phyloP scores from a whole-genome alignment of 768 basidiomycete species.

The Atractiella rhizophila region DNA sequence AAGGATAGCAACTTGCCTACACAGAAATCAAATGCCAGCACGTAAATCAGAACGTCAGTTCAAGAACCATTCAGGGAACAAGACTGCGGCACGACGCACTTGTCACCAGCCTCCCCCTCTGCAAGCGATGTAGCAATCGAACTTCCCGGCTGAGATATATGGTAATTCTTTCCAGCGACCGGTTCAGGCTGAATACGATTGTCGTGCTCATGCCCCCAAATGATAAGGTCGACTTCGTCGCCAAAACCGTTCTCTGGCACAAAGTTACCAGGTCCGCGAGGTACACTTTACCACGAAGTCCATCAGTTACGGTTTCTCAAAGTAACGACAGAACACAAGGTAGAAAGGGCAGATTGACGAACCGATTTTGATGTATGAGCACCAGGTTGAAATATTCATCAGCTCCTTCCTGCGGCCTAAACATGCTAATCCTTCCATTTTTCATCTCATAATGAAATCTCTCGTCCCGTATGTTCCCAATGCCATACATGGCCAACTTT shows the following conservation, averaged over 20 bases:
- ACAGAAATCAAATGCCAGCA: not conserved
- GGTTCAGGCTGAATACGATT: slow-evolving; percentile 73
- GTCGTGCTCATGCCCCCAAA: slow-evolving; percentile 99
- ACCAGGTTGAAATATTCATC: slow-evolving; percentile 87
- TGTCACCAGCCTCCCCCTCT: slow-evolving; percentile 73
- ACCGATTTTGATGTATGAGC: slow-evolving; percentile 90
- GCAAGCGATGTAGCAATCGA: slow-evolving; percentile 82
- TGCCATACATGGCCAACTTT: slow-evolving; percentile 69
- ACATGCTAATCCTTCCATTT: slow-evolving; percentile 86
- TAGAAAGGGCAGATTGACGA: slow-evolving; percentile 10
- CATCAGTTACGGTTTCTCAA: not conserved
- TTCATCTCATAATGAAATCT: slow-evolving; percentile 89
- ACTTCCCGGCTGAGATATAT: slow-evolving; percentile 80
- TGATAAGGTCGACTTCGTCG: slow-evolving; percentile 68
- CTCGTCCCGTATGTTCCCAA: slow-evolving; percentile 89
- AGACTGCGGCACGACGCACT: slow-evolving; percentile 29
- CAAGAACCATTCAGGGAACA: not conserved
- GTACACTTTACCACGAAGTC: slow-evolving; percentile 33
- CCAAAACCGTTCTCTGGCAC: slow-evolving; percentile 96
- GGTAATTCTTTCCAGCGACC: slow-evolving; percentile 74
- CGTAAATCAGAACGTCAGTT: not conserved
- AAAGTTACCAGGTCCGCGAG: slow-evolving; percentile 76
- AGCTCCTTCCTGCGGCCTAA: slow-evolving; percentile 60
- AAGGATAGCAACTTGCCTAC: slow-evolving; percentile 70
- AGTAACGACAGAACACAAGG: not conserved